These are phyloP conservation scores for Lepiota brunneoincarnata DNA, from an alignment of 768 basidiomycete genomes.

Conservation along the genomic window DNA sequence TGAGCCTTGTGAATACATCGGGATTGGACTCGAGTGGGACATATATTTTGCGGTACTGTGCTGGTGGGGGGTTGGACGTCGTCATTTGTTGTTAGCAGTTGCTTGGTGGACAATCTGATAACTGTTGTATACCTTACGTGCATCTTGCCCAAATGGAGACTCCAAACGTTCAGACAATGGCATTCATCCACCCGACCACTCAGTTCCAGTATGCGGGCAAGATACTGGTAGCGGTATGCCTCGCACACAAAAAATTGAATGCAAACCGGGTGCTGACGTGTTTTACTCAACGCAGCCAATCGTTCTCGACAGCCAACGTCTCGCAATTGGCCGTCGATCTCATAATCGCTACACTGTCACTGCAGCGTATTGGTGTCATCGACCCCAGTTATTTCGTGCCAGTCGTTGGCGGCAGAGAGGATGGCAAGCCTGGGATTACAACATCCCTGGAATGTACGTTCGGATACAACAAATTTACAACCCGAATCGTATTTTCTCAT, in stretches of 20 bases:
- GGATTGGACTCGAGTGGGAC: constrained; percentile 37
- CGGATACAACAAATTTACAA: constrained; percentile 3
- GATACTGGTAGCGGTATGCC: constrained; percentile 43
- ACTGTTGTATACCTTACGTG: neutral
- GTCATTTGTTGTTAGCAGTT: constrained; percentile 1
- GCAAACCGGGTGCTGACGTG: constrained; percentile 12
- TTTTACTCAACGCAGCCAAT: constrained; percentile 44
- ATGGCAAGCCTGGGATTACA: constrained; percentile 57
- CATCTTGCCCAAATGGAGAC: constrained; percentile 4
- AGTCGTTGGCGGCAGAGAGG: constrained; percentile 70
- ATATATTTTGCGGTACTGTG: constrained; percentile 23
- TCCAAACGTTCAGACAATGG: constrained; percentile 18
- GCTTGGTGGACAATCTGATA: neutral
- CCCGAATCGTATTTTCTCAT: constrained; percentile 7
- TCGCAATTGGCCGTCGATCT: constrained; percentile 78
- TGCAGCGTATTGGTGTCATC: constrained; percentile 60
- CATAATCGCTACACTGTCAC: constrained; percentile 61
- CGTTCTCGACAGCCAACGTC: constrained; percentile 79
- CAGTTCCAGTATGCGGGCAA: constrained; percentile 32
- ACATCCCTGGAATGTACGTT: constrained; percentile 74
- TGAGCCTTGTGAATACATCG: constrained; percentile 31
- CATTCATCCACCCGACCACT: constrained; percentile 32
- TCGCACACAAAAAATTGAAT: neutral
- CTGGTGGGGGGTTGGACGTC: neutral
- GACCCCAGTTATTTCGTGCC: constrained; percentile 65